phyloP scores from a whole-genome alignment of 345 rosid genomes.

The Camelina laxa region DNA sequence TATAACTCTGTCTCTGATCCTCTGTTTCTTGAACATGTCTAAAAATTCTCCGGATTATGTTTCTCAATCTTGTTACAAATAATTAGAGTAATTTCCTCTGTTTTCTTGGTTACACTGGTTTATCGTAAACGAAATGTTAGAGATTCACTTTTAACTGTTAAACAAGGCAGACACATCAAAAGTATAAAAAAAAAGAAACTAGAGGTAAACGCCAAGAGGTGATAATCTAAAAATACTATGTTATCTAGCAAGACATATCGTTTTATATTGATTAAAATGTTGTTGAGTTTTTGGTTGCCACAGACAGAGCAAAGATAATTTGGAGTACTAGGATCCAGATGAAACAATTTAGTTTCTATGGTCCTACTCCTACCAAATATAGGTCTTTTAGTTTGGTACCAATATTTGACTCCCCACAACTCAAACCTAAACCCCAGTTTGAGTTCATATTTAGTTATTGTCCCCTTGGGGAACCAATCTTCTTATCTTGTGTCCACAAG shows the following conservation, averaged over 20 bases:
- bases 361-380: conserved; percentile 6
- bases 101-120: not conserved
- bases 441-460: not conserved
- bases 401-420: not conserved
- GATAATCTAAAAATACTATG: not conserved
- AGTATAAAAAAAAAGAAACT: not conserved
- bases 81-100: not conserved
- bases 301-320: not conserved
- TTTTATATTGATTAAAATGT: not conserved
- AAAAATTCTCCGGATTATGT: not conserved
- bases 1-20: not conserved
- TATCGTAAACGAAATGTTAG: not conserved
- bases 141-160: not conserved
- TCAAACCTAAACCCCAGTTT: not conserved
- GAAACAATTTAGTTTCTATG: not conserved
- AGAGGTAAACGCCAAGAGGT: conserved; percentile 2
- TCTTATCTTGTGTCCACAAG: not conserved
- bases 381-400: not conserved
- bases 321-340: not conserved
- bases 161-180: not conserved
- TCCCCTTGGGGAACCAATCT: not conserved
- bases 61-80: not conserved
- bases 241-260: not conserved
- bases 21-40: conserved; percentile 4
- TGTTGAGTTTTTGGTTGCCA: not conserved